A percentile compares a stretch with the other conserved stretches of the same genome.
Evolutionary conservation across 2,329 filamentous ascomycete species (phyloP).

Genomic region (Zasmidium cellare): DNA sequence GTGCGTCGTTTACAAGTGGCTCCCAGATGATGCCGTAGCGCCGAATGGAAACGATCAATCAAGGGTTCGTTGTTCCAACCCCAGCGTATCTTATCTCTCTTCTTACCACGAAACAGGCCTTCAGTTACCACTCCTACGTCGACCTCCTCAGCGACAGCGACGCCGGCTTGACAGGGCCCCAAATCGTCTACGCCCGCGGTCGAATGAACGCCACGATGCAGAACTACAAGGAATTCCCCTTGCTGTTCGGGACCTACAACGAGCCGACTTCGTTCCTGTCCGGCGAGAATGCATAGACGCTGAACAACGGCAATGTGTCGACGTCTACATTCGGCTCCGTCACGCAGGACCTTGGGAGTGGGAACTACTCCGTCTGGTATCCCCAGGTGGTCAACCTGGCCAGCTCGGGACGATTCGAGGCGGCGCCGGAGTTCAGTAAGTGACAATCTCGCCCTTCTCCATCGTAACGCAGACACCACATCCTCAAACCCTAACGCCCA

Average conservation of each 20-base stretch:
- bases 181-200: slow-evolving; percentile 29
- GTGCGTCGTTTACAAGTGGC: slow-evolving; percentile 32
- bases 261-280: slow-evolving; percentile 30
- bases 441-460: not conserved
- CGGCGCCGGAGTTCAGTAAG: slow-evolving; percentile 20
- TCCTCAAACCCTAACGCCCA: too few relatives aligned
- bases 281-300: slow-evolving; percentile 15
- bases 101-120: slow-evolving; percentile 7
- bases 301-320: slow-evolving; percentile 3
- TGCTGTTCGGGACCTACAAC: slow-evolving; percentile 28
- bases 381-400: slow-evolving; percentile 25
- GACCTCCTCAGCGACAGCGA: slow-evolving; percentile 26
- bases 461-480: too few relatives aligned
- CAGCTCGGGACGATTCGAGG: slow-evolving; percentile 10
- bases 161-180: slow-evolving; percentile 29
- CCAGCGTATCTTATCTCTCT: not conserved
- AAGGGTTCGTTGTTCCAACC: slow-evolving; percentile 3
- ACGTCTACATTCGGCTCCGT: not conserved
- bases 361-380: slow-evolving; percentile 24
- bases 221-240: slow-evolving; percentile 28
- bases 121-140: slow-evolving; percentile 32
- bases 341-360: slow-evolving; percentile 7
- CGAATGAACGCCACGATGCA: slow-evolving; percentile 30
- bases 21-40: slow-evolving; percentile 19
- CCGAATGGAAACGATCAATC: slow-evolving; percentile 15